Base-by-base conservation (phyloP, 2,329 filamentous ascomycete species). In the Ophiocordyceps polyrhachis-furcata region DNA sequence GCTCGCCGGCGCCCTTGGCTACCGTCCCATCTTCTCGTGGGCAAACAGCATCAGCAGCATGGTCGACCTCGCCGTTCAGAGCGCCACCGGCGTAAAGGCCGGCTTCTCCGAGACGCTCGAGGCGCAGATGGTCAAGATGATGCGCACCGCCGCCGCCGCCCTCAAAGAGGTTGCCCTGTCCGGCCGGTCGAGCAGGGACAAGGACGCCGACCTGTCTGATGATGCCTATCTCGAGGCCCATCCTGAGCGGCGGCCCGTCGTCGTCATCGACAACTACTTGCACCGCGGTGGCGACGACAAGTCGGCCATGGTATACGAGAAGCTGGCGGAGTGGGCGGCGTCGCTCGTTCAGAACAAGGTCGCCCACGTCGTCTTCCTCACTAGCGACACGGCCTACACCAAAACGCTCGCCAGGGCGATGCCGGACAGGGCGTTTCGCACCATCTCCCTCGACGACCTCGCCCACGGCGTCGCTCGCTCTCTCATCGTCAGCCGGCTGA, bases 51-150 rank as follows among this genome's bases (percentile, higher is more conserved):
- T 96, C 51, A 93, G 84, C 62, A 93, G 87, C 58, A 76, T 95
- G 63, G 70, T 94, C 50, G 91, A 96, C 53, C 73, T 96, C 35
- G 91, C 89, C 20, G 85, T 91, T 1, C 89, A 95, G 59, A 84
- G 88, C 53, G 91, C 91, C 13, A 93, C 89, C 19, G 89, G 89
- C 13, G 83, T 93, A 47, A 95, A 96, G 63, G 83, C 87, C 6
- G 88, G 88, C 8, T 94, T 96, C 57, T 93, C 85, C 0, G 89
- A 95, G 58, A 95, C 87, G 0, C 67, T 95, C 25, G 89, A 95
- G 56, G 80, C 83, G 0, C 88, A 96, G 54, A 66, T 96, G 15
- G 78, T 74, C 58, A 94, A 95, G 62, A 94, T 96, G 43, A 78
- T 85, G 63, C 82, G 86, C 54, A 93, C 83, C 32, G 85, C 88